These are phyloP conservation scores for Zygoascus biomembranicola DNA, from an alignment of 805 yeast species.

Conservation along the genomic window DNA sequence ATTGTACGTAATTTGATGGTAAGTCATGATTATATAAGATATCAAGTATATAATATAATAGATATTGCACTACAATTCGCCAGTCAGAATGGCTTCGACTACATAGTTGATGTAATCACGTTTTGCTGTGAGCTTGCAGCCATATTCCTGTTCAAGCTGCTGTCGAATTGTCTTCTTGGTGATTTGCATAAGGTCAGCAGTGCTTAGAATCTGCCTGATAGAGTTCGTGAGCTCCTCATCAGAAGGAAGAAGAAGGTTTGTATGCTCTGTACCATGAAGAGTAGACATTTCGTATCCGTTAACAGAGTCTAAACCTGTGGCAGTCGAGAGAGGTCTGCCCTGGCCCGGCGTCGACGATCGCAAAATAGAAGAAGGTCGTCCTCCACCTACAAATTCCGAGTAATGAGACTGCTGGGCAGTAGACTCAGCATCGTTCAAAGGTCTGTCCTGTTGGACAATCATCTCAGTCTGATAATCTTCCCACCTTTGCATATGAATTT, in stretches of 20 bases:
- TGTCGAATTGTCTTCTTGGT: conserved; percentile 32
- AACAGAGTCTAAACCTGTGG: background rate
- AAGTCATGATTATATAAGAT: background rate
- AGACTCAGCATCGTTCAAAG: conserved; percentile 9
- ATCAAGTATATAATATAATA: background rate
- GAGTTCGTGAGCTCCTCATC: conserved; percentile 31
- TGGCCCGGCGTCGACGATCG: background rate
- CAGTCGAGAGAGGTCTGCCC: background rate
- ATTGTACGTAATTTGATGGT: background rate
- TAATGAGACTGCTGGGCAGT: conserved; percentile 4
- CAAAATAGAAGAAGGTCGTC: background rate
- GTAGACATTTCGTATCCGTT: conserved; percentile 2
- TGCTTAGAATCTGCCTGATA: conserved; percentile 29
- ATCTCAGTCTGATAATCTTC: conserved; percentile 48
- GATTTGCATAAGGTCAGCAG: conserved; percentile 31
- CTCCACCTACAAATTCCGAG: background rate
- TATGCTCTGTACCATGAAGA: background rate
- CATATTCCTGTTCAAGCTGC: conserved; percentile 30
- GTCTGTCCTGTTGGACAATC: conserved; percentile 20
- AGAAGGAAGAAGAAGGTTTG: conserved; percentile 22
- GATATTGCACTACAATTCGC: conserved; percentile 25
- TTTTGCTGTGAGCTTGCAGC: conserved; percentile 25
- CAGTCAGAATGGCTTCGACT: conserved; percentile 32
- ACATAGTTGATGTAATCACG: conserved; percentile 33
- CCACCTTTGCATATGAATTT: conserved; percentile 50